phyloP scores from a whole-genome alignment of 2,329 filamentous ascomycete genomes.

The Ilyonectria sp. region DNA sequence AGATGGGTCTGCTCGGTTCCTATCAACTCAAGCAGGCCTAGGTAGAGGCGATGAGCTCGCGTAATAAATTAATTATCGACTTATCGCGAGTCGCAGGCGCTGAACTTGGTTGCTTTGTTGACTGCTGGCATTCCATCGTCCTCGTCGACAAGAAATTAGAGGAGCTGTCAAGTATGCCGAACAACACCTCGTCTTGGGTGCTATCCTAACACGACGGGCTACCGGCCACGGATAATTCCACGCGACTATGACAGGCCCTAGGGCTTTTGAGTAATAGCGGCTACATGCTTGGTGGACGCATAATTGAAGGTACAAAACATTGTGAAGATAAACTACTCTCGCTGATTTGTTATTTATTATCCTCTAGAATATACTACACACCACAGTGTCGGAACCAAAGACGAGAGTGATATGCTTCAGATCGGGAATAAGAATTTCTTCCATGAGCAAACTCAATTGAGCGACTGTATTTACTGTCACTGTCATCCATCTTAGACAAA shows the following conservation, averaged over 20 bases:
- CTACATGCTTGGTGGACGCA: neutral
- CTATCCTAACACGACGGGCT: neutral
- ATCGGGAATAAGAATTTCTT: neutral
- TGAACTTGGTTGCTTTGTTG: neutral
- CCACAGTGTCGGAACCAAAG: neutral
- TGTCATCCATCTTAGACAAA: neutral
- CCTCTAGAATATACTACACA: neutral
- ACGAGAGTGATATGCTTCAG: neutral
- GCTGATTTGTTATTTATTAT: neutral
- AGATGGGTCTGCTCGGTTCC: no score
- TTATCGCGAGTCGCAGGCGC: neutral
- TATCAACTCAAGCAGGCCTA: no score
- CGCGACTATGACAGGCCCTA: neutral
- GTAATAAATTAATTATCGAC: no score
- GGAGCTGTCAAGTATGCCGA: neutral
- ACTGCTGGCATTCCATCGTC: neutral
- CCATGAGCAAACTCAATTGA: no score
- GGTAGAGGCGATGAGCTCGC: no score
- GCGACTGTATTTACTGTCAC: neutral
- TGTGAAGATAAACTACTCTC: no score
- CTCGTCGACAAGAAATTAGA: neutral
- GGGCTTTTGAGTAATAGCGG: neutral
- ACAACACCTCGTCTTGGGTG: neutral
- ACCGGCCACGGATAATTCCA: neutral
- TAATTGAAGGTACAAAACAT: no score